Percentiles rank a stretch among this genome's conserved stretches.
Conservation (phyloP, 2,329 filamentous ascomycete genomes). For the Lasiodiplodia gonubiensis region DNA sequence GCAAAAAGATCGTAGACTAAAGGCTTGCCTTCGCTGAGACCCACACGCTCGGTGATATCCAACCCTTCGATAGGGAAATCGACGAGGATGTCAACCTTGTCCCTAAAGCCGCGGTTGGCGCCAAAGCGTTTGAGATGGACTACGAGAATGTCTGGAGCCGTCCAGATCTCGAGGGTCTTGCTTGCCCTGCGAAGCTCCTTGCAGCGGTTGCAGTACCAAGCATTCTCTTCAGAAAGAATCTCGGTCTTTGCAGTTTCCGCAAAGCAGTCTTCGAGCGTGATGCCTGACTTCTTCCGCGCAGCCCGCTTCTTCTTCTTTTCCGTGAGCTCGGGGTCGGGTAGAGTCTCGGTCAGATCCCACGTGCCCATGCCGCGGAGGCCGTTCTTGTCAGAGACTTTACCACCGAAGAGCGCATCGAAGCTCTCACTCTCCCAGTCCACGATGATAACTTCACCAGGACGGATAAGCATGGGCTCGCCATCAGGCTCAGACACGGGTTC, state of each 20-base stretch:
- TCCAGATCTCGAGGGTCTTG: conserved; percentile 98
- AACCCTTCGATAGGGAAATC: conserved; percentile 90
- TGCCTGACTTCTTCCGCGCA: conserved; percentile 73
- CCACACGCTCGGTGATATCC: conserved; percentile 79
- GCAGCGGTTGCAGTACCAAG: conserved; percentile 96
- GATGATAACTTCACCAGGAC: conserved; percentile 82
- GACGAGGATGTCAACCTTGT: conserved; percentile 90
- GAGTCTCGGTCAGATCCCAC: conserved; percentile 63
- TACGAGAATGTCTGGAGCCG: conserved; percentile 90
- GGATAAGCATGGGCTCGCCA: conserved; percentile 69
- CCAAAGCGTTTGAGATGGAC: conserved; percentile 97
- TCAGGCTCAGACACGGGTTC: conserved; percentile 42
- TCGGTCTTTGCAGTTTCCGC: conserved; percentile 95
- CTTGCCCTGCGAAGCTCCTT: conserved; percentile 90
- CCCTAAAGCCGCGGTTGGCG: conserved; percentile 77
- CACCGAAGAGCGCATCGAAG: conserved; percentile 72
- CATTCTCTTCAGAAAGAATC: conserved; percentile 90
- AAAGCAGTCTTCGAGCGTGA: conserved; percentile 87
- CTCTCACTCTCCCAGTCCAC: conserved; percentile 81
- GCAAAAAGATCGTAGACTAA: conserved; percentile 92
- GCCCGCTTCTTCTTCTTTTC: conserved; percentile 67
- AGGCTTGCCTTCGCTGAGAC: conserved; percentile 79
- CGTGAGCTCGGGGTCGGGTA: conserved; percentile 64
- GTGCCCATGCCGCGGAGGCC: conserved; percentile 66
- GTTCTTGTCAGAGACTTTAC: conserved; percentile 48